Conservation (phyloP, 306 rosid genomes). For the Cucurbita ficifolia region DNA sequence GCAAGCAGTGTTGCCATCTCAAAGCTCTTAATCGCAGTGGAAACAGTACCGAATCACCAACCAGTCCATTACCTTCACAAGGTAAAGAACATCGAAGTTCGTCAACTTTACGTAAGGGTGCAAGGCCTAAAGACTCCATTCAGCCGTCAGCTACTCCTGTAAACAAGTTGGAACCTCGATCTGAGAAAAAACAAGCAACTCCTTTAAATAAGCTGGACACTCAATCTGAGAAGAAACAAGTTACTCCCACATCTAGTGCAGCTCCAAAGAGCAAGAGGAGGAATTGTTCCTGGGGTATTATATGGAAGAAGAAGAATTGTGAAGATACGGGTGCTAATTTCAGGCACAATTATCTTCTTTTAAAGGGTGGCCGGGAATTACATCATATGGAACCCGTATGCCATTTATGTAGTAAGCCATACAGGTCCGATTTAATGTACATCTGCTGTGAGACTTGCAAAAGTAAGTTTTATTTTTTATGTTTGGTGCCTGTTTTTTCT, state of each 20-base stretch:
- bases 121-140: constrained; percentile 18
- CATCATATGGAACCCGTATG: constrained; percentile 41
- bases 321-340: constrained; percentile 36
- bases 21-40: constrained; percentile 31
- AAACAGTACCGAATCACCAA: constrained; percentile 59
- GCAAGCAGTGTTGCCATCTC: constrained; percentile 60
- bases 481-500: background rate
- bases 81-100: constrained; percentile 31
- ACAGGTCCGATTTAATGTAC: constrained; percentile 67
- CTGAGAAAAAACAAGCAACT: background rate
- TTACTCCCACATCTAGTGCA: constrained; percentile 22
- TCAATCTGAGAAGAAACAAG: constrained; percentile 25
- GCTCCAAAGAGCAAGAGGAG: constrained; percentile 31
- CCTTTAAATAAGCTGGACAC: constrained; percentile 23
- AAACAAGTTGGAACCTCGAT: constrained; percentile 18
- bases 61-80: constrained; percentile 56
- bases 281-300: constrained; percentile 67
- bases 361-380: constrained; percentile 34
- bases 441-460: constrained; percentile 62
- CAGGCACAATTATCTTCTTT: constrained; percentile 53
- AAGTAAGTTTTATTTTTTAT: constrained; percentile 35
- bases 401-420: constrained; percentile 56
- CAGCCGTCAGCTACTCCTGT: constrained; percentile 20
- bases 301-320: constrained; percentile 63
- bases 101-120: constrained; percentile 26